Conservation (phyloP, 495 filamentous ascomycete genomes). For the Aspergillus egyptiacus region DNA sequence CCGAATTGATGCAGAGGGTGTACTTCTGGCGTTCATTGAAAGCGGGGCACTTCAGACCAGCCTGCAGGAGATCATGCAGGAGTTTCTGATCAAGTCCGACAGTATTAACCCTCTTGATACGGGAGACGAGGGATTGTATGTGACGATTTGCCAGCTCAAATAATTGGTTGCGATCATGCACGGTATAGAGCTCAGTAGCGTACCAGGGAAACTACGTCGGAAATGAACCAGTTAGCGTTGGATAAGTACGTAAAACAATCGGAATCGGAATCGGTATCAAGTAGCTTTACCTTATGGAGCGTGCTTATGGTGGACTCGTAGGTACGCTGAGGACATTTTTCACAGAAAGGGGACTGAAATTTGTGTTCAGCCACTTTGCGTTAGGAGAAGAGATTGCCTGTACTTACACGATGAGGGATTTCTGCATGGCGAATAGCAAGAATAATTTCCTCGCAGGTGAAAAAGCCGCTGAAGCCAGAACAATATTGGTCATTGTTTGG, state of each 20-base stretch:
- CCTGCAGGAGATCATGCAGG: conserved; percentile 50
- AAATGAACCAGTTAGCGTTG: conserved; percentile 7
- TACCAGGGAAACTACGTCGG: conserved; percentile 61
- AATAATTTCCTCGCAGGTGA: conserved; percentile 65
- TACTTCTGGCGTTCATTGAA: conserved; percentile 56
- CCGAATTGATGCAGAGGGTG: conserved; percentile 20
- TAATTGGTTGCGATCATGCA: conserved; percentile 55
- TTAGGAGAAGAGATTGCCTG: background rate
- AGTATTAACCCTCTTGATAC: conserved; percentile 26
- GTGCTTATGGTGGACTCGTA: conserved; percentile 73
- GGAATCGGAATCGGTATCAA: too few relatives aligned
- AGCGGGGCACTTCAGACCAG: conserved; percentile 55
- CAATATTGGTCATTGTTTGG: conserved; percentile 48
- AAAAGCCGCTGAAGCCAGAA: conserved; percentile 61
- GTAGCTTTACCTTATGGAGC: conserved; percentile 63
- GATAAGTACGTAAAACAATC: too few relatives aligned
- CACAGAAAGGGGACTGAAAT: conserved; percentile 55
- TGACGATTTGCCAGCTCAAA: conserved; percentile 48
- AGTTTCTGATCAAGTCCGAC: conserved; percentile 49
- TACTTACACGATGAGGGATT: conserved; percentile 58
- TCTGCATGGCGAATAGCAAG: conserved; percentile 63
- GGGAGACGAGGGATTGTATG: conserved; percentile 38
- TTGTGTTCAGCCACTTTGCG: conserved; percentile 1
- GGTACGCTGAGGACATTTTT: conserved; percentile 61
- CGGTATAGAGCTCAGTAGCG: conserved; percentile 53